A percentile compares a stretch with the other conserved stretches of the same genome.
These are phyloP conservation scores for Kodamaea ohmeri DNA, from an alignment of 1,139 yeast genomes.

Conservation along the genomic window DNA sequence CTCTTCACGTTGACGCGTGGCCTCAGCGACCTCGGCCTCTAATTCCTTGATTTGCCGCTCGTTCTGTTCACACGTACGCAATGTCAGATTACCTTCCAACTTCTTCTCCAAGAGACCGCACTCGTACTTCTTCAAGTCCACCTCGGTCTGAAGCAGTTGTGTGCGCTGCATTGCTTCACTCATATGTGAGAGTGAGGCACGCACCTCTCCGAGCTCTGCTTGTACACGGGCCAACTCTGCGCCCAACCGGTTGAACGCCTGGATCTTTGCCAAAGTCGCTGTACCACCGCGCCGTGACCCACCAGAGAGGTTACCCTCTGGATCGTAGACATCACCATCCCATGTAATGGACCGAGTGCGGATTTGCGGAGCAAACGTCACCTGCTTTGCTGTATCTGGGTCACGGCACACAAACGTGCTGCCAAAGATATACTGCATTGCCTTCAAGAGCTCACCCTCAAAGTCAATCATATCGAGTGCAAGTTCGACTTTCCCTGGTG, in stretches of 20 bases:
- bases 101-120: constrained; percentile 59
- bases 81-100: constrained; percentile 52
- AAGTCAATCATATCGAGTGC: constrained; percentile 80
- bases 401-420: constrained; percentile 80
- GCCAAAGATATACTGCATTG: constrained; percentile 94
- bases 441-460: constrained; percentile 65
- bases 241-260: constrained; percentile 58
- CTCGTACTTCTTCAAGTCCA: constrained; percentile 68
- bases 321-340: constrained; percentile 94
- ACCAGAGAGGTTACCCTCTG: constrained; percentile 93
- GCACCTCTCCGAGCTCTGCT: constrained; percentile 39
- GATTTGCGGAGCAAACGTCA: constrained; percentile 82
- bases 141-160: constrained; percentile 58
- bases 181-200: constrained; percentile 43
- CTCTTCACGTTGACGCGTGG: constrained; percentile 25
- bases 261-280: constrained; percentile 64
- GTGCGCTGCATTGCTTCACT: constrained; percentile 51
- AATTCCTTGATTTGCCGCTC: constrained; percentile 49
- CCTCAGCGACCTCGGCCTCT: constrained; percentile 34
- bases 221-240: constrained; percentile 38
- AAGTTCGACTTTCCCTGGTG: constrained; percentile 83
- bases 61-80: constrained; percentile 50
- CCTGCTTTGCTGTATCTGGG: constrained; percentile 81
- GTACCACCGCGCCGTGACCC: constrained; percentile 72
- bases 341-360: constrained; percentile 84